Base-by-base conservation (phyloP, 495 filamentous ascomycete species). In the Daldinia bambusicola region DNA sequence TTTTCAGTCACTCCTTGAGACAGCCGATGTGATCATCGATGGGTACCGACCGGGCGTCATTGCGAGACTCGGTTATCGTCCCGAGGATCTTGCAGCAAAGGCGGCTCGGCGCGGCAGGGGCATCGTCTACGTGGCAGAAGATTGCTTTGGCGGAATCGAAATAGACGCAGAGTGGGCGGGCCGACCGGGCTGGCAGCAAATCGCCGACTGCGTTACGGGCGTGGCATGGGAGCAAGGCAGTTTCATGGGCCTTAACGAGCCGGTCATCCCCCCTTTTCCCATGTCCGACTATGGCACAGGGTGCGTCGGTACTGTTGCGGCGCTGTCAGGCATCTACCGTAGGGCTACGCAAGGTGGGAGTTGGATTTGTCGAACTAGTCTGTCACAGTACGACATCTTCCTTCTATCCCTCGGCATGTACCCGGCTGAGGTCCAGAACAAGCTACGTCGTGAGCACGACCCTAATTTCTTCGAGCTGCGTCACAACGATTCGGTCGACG, bases 251-350 rank as follows among this genome's bases (percentile, higher is more conserved):
- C 79, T 88, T 9, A 73, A 84, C 10, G 88, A 89, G 67, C 91
- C 91, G 3, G 86, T 93, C n/a, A 87, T 93, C 0, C 92, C 91
- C 53, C 91, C 91, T 0, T 93, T 93, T 78, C 92, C 91, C 22
- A 93, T 92, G 82, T 92, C 89, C 40, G 92, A 93, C 79, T 93
- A 95, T 77, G 89, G 91, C 32, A 92, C 91, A 2, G 91, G 87
- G 4, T 82, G 75, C 68, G 86, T 91, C 79, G 90, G 89, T 20
- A 85, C 86, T 31, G 84, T 90, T 66, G 88, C 88, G 31, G 90
- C 89, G 4, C 80, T 92, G 51, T 82, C 82, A 0, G 90, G 89
- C 30, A 84, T 93, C 14, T 89, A 85, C 66, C 81, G 84, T 61
- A 87, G 90, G 26, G 88, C 89, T 3, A 87, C 81, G 34, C 70